These are phyloP conservation scores for Globisporangium ultimum DNA, from an alignment of 352 stramenopile genomes.

Conservation along the genomic window DNA sequence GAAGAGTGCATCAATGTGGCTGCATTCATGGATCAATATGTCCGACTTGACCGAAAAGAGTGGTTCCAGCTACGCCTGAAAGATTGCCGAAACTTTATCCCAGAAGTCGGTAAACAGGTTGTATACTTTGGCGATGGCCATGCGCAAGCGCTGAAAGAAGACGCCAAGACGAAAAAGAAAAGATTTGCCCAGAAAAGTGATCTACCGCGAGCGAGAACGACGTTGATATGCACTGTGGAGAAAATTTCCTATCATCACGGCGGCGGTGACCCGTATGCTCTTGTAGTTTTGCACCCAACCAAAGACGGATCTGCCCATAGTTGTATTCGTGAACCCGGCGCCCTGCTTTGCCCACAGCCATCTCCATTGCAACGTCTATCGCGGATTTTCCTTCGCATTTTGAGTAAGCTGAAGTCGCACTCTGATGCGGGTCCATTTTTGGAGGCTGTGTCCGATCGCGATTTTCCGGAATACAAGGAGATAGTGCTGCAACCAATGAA, in stretches of 20 bases:
- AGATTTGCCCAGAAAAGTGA: constrained; percentile 73
- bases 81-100: constrained; percentile 73
- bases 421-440: constrained; percentile 67
- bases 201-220: constrained; percentile 36
- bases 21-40: constrained; percentile 75
- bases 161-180: constrained; percentile 74
- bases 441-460: constrained; percentile 71
- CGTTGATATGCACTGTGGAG: constrained; percentile 55
- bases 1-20: constrained; percentile 79
- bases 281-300: constrained; percentile 49
- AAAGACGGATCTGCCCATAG: constrained; percentile 23
- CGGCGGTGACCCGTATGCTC: constrained; percentile 75
- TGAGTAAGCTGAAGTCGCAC: constrained; percentile 61
- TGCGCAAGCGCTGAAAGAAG: constrained; percentile 71
- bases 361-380: constrained; percentile 56
- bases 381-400: constrained; percentile 54
- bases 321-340: constrained; percentile 27
- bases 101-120: constrained; percentile 55
- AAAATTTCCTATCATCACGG: constrained; percentile 78
- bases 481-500: constrained; percentile 78
- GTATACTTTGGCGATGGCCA: constrained; percentile 84
- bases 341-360: constrained; percentile 58
- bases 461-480: constrained; percentile 84
- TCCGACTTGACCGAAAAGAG: constrained; percentile 64
- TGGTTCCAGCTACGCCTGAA: constrained; percentile 78